Percentiles rank a stretch among this genome's conserved stretches.
Evolutionary conservation across 2,329 filamentous ascomycete species (phyloP).

Genomic region (Lasiodiplodia gonubiensis): DNA sequence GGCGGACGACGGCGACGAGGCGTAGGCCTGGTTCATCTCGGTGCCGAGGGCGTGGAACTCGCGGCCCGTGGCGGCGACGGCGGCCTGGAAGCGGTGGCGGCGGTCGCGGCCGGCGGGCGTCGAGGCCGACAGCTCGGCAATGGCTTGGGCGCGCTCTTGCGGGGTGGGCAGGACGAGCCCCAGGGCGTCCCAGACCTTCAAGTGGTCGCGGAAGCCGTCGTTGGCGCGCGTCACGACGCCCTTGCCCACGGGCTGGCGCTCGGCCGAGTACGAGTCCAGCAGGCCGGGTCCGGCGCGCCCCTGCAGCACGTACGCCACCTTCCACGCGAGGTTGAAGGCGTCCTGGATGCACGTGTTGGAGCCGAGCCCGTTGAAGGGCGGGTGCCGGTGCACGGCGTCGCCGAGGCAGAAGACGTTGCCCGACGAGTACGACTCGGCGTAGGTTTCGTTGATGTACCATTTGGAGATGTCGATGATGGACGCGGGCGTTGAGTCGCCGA

Average conservation of each 20-base stretch:
- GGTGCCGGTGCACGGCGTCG: constrained; percentile 36
- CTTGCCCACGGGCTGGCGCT: constrained; percentile 44
- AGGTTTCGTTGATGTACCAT: constrained; percentile 32
- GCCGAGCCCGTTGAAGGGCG: constrained; percentile 37
- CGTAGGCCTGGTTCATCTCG: constrained; percentile 66
- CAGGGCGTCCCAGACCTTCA: constrained; percentile 53
- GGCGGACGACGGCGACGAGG: constrained; percentile 47
- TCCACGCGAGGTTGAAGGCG: constrained; percentile 48
- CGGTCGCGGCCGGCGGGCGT: constrained; percentile 47
- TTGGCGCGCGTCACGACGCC: constrained; percentile 63
- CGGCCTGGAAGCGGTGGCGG: constrained; percentile 49
- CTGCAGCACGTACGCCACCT: constrained; percentile 41
- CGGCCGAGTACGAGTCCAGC: constrained; percentile 39
- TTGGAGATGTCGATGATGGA: constrained; percentile 13
- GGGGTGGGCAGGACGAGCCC: constrained; percentile 50
- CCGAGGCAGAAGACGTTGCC: constrained; percentile 34
- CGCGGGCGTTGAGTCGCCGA: constrained; percentile 26
- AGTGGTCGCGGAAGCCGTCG: constrained; percentile 61
- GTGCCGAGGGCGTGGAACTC: constrained; percentile 64
- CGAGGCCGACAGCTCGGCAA: constrained; percentile 51
- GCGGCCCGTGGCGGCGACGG: constrained; percentile 52
- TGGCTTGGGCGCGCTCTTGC: constrained; percentile 46
- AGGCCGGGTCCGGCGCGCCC: constrained; percentile 37
- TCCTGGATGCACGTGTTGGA: constrained; percentile 44
- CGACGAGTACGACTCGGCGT: constrained; percentile 30